Base-by-base conservation (phyloP, 176 grass and related monocot species). In the Pontederia paniculata region DNA sequence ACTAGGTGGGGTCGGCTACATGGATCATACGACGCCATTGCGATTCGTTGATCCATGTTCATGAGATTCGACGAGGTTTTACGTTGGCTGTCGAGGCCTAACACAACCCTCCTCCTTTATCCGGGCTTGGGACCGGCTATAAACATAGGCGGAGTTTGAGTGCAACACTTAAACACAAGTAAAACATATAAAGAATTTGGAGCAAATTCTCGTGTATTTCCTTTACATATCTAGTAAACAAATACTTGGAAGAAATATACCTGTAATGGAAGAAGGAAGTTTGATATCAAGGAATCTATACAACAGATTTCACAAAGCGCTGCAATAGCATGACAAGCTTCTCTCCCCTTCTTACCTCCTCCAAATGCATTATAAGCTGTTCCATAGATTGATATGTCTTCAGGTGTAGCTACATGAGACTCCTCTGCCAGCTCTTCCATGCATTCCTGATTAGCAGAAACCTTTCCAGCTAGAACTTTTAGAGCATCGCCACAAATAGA, bases 181-280 rank as follows among this genome's bases (percentile, higher is more conserved):
- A 37, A 37, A 37, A 37, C 7, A 37, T 37, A 6, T 6, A 6
- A 6, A 37, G 28, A 37, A 37, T 37, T 37, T 37, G 28, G 7
- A 3, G 28, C 1, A 37, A 37, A 6, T 37, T 37, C 28, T 37
- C 28, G 7, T 37, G 28, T 37, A 37, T 5, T 37, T 37, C 5
- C 28, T 37, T 37, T 37, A 37, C 28, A 37, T 37, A 37, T 37
- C 5, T 37, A 37, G 1, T 37, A 37, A 37, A 37, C 28, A 37
- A 6, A 37, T 37, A 37, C 28, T 0, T 11, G 23, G 8, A 37
- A 23, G 1, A 66, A 88, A 51, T 54, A 66, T 54, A 90, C 93
- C 83, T 97, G 93, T 66, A 97, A 74, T 44, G 93, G 93, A 72
- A 82, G 76, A 81, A 97, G 83, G 70, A 91, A 97, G 62, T 91